phyloP scores from a whole-genome alignment of 306 rosid genomes.

The Trifolium repens region DNA sequence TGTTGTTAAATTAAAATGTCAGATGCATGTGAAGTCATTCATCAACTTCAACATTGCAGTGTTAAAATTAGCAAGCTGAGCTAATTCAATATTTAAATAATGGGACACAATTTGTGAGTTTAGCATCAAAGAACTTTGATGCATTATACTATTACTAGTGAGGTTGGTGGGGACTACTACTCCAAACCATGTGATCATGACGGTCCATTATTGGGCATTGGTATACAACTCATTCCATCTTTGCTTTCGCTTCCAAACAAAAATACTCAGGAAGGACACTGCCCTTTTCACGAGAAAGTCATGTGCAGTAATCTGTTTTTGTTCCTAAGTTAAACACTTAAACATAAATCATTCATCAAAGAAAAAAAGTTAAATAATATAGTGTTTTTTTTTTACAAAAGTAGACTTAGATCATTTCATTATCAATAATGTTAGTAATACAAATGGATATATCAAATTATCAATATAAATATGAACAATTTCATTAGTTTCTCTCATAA shows the following conservation, averaged over 20 bases:
- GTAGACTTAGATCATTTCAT: no score
- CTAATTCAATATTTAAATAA: neutral
- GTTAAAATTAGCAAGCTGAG: neutral
- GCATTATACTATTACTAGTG: neutral
- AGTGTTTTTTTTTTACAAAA: no score
- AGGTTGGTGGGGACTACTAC: slow-evolving; percentile 33
- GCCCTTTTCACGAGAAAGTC: neutral
- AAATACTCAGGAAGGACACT: neutral
- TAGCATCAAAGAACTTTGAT: neutral
- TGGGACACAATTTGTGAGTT: neutral
- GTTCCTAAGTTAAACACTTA: neutral
- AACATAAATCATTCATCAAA: neutral
- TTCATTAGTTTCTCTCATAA: no score
- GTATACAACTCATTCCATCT: slow-evolving; percentile 43
- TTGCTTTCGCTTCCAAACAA: slow-evolving; percentile 39
- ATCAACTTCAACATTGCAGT: neutral
- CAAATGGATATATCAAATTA: no score
- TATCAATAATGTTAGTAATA: no score
- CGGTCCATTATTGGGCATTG: slow-evolving; percentile 1
- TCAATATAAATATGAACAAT: no score
- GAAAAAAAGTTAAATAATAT: no score
- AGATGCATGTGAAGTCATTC: neutral
- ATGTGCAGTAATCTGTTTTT: neutral
- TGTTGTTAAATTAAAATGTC: slow-evolving; percentile 4
- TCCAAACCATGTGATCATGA: slow-evolving; percentile 40